Evolutionary conservation across 305 asterid species (phyloP), one percentile per base, ranked within the genome.

Genomic region (Rubia balearica): DNA sequence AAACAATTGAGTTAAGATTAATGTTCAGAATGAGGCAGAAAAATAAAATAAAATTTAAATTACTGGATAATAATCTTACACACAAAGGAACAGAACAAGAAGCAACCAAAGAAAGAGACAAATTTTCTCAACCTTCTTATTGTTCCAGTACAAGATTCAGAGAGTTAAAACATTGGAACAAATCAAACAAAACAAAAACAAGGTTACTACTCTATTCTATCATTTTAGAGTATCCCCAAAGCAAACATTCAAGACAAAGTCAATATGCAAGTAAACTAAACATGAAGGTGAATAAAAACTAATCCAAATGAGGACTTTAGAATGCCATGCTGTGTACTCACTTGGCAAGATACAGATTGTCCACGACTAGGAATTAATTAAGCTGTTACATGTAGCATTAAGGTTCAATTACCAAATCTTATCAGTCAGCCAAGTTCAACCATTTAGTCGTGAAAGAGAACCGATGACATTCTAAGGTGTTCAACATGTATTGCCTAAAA

Each of bases 391-490:
- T 36, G 6, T 19, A 22, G 40, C 24, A 42, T 13, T 70, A 42
- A 7, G 36, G 19, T 12, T 57, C 16, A 60, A 48, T 40, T 8
- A 24, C 59, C 16, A 4, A 1, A 55, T n/a, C 74, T 57, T 59
- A 43, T 41, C 19, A 70, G 9, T 12, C 17, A 57, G 22, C 13
- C 11, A 8, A 46, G 60, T 30, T 22, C 70, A 21, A 2, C 7
- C 38, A 17, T 65, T 65, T 7, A 43, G 11, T 21, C 41, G 10
- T 8, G 7, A 68, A 68, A 33, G 36, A 49, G 3, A 33, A 51
- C 13, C 36, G 27, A 49, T 51, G 16, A 68, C 46, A 9, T 68
- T 30, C 60, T 24, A 27, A 46, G 70, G 71, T 67, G 46, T 40
- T 51, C 4, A 22, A 17, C 6, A 3, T 5, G 5, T 3, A 30